Evolutionary conservation across 2,329 filamentous ascomycete species (phyloP).

Genomic region (Cladosporium austrohemisphaericum): DNA sequence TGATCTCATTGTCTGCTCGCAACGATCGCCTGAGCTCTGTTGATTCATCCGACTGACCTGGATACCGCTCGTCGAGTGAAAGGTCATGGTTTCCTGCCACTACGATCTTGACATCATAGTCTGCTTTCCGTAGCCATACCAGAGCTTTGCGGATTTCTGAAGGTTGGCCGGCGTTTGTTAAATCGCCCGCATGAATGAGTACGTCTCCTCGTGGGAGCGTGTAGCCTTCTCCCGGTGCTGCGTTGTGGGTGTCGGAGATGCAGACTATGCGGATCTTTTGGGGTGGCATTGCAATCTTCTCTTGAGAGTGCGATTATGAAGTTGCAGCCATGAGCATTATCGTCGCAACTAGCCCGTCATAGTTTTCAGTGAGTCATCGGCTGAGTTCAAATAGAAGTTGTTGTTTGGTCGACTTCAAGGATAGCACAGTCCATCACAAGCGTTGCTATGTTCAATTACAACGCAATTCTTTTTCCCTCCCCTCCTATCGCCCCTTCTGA

Average conservation of each 20-base stretch:
- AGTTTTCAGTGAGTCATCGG: too few relatives aligned
- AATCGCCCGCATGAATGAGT: conserved; percentile 70
- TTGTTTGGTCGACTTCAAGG: too few relatives aligned
- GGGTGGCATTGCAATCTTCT: background rate
- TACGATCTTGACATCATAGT: conserved; percentile 68
- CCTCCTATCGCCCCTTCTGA: too few relatives aligned
- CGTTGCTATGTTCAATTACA: too few relatives aligned
- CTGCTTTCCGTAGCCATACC: conserved; percentile 63
- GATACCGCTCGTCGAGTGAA: conserved; percentile 54
- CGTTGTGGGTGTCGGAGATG: conserved; percentile 74
- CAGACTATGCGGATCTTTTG: conserved; percentile 64
- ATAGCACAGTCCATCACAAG: too few relatives aligned
- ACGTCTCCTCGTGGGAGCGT: conserved; percentile 69
- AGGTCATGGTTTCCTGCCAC: conserved; percentile 74
- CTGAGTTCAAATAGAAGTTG: too few relatives aligned
- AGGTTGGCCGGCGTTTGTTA: conserved; percentile 67
- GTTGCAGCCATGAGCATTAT: too few relatives aligned
- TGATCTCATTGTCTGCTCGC: conserved; percentile 49
- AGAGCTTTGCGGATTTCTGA: conserved; percentile 58
- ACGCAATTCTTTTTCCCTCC: too few relatives aligned
- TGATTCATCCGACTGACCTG: conserved; percentile 41
- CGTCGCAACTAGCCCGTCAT: too few relatives aligned
- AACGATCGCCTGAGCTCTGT: conserved; percentile 55
- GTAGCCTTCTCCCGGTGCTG: conserved; percentile 48
- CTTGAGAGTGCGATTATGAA: too few relatives aligned